Evolutionary conservation across 805 yeast species (phyloP).

Genomic region (Yarrowia divulgata): DNA sequence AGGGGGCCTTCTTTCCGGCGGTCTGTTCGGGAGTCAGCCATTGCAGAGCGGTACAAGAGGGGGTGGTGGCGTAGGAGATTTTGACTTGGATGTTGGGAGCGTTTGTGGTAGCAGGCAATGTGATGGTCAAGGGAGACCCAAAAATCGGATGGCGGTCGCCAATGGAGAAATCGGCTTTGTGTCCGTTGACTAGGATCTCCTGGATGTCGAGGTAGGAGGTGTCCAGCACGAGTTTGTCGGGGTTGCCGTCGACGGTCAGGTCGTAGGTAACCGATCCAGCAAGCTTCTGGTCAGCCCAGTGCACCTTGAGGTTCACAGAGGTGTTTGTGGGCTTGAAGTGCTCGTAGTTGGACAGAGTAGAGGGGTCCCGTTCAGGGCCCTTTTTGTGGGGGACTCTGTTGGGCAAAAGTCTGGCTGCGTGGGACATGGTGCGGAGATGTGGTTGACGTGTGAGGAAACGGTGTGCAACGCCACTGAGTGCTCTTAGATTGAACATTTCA

Average conservation of each 20-base stretch:
- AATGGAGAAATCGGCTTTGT: slow-evolving; percentile 47
- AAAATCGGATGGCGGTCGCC: slow-evolving; percentile 52
- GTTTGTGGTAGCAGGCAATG: slow-evolving; percentile 40
- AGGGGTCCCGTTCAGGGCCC: slow-evolving; percentile 59
- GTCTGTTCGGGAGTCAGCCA: slow-evolving; percentile 80
- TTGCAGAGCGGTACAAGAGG: slow-evolving; percentile 81
- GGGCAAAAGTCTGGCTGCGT: slow-evolving; percentile 32
- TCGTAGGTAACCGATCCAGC: slow-evolving; percentile 63
- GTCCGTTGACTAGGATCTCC: slow-evolving; percentile 56
- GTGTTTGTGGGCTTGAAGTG: slow-evolving; percentile 62
- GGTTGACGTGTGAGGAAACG: background rate
- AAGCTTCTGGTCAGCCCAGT: slow-evolving; percentile 61
- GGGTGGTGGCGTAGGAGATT: slow-evolving; percentile 72
- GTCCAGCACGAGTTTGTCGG: slow-evolving; percentile 63
- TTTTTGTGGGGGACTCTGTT: slow-evolving; percentile 7
- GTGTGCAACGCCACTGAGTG: slow-evolving; percentile 5
- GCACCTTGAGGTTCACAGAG: slow-evolving; percentile 59
- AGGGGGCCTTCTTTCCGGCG: slow-evolving; percentile 71
- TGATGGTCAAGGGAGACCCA: slow-evolving; percentile 56
- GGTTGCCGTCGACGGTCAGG: slow-evolving; percentile 47
- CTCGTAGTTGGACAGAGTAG: slow-evolving; percentile 77
- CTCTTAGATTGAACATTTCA: slow-evolving; percentile 22
- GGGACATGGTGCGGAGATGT: slow-evolving; percentile 14
- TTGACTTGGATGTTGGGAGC: slow-evolving; percentile 41
- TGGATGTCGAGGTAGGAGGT: slow-evolving; percentile 66